Conservation (phyloP, 2,329 filamentous ascomycete species). For the Ascochyta viciae-villosae region DNA sequence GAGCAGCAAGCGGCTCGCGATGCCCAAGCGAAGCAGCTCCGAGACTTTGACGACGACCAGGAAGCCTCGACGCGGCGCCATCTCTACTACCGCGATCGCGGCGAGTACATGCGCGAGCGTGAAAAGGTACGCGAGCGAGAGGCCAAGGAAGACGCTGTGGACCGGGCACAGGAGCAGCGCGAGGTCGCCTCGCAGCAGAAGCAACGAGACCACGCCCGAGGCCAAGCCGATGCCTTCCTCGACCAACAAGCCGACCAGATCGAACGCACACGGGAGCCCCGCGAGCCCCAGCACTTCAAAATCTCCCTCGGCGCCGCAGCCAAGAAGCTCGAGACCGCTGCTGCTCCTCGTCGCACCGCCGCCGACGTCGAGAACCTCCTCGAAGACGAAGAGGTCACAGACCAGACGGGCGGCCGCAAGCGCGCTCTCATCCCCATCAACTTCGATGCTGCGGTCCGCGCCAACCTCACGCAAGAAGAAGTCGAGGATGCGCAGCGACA, state of each 20-base stretch:
- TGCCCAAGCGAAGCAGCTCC: constrained; percentile 73
- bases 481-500: constrained; percentile 80
- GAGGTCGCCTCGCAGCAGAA: constrained; percentile 74
- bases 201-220: constrained; percentile 78
- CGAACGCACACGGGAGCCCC: constrained; percentile 50
- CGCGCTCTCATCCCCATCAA: constrained; percentile 68
- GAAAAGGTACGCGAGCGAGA: constrained; percentile 76
- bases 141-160: constrained; percentile 77
- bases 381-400: constrained; percentile 82
- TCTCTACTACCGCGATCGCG: constrained; percentile 87
- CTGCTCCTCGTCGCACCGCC: constrained; percentile 74
- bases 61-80: constrained; percentile 76
- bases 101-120: constrained; percentile 84
- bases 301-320: constrained; percentile 87
- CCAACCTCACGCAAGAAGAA: constrained; percentile 80
- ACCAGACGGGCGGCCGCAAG: constrained; percentile 71
- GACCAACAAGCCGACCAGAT: constrained; percentile 83
- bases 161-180: constrained; percentile 78
- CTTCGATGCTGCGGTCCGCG: constrained; percentile 54
- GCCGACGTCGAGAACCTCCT: constrained; percentile 93
- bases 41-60: constrained; percentile 88
- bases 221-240: constrained; percentile 90
- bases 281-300: constrained; percentile 78
- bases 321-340: constrained; percentile 69
- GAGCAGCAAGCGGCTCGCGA: constrained; percentile 69